Evolutionary conservation across 2,329 filamentous ascomycete genomes (phyloP), one percentile per base, ranked within the genome.

Genomic region (Sarocladium strictum): DNA sequence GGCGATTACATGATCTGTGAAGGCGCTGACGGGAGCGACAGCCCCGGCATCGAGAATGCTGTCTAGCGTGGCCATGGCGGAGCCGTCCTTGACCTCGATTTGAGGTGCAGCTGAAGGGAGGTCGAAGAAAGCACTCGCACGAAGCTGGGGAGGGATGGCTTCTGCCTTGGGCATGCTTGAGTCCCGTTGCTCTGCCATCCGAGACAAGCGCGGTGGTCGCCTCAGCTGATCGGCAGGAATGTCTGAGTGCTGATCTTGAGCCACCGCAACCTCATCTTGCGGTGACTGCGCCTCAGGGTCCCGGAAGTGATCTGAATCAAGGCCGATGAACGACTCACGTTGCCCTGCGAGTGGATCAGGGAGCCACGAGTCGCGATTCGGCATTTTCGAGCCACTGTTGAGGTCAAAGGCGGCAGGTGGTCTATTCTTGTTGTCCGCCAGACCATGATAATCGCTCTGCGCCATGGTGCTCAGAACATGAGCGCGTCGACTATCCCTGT

Each of bases 111-210:
- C 66, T 3, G 81, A 75, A 0, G 86, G 86, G 21, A 83, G 63
- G 56, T 97, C 92, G 64, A 97, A 97, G 71, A 90, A 97, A 26
- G 88, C 84, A 62, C 86, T 96, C n/a, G 94, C 94, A 57, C 93
- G 84, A 33, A 97, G 78, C 62, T 96, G 90, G 0, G 93, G 83
- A 2, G 93, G 91, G 14, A 97, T 67, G 68, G 68, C 57, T 67
- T 56, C 57, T 15, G 60, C 50, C 32, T 57, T 55, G 4, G 69
- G 67, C 59, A 64, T 60, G 55, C 62, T 63, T 0, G 68, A 69
- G 57, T 69, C 69, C 55, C 64, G 65, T 40, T 67, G 66, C 3
- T 69, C 68, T 3, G 67, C 63, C 40, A 60, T 62, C 27, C 60
- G 61, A 50, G 70, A 68, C 43, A 72, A 53, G 40, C 65, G 64